Conservation (phyloP, 2,329 filamentous ascomycete genomes). For the Colletotrichum sp. region DNA sequence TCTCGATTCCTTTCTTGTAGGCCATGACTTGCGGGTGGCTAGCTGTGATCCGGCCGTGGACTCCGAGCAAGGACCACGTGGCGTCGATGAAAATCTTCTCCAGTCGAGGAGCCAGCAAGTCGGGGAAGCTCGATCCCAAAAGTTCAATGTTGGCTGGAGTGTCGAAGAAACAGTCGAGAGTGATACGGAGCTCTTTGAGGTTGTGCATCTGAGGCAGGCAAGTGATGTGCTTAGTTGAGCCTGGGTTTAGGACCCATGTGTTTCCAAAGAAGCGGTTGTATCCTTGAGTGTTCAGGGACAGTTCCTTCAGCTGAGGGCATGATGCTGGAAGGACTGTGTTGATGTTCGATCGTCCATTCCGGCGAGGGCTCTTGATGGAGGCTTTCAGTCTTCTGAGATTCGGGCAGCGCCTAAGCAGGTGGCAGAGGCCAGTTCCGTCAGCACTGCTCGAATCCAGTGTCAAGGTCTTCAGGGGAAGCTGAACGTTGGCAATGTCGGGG, state of each 20-base stretch:
- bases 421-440: background rate
- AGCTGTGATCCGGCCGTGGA: background rate
- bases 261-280: background rate
- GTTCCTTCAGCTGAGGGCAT: background rate
- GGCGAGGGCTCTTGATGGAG: background rate
- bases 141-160: background rate
- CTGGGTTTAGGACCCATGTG: background rate
- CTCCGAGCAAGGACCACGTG: background rate
- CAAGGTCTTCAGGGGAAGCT: background rate
- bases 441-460: background rate
- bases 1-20: background rate
- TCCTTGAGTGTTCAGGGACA: background rate
- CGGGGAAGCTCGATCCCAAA: background rate
- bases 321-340: background rate
- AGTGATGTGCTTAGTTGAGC: background rate
- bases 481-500: background rate
- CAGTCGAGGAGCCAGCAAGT: background rate
- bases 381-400: background rate
- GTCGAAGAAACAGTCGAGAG: background rate
- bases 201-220: slow-evolving; percentile 2
- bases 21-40: background rate
- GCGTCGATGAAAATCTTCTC: slow-evolving; percentile 3
- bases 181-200: slow-evolving; percentile 4
- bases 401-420: background rate
- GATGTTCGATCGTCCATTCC: background rate